Percentiles rank a stretch among this genome's conserved stretches.
Conservation (phyloP, 306 rosid species). For the Cercis canadensis region DNA sequence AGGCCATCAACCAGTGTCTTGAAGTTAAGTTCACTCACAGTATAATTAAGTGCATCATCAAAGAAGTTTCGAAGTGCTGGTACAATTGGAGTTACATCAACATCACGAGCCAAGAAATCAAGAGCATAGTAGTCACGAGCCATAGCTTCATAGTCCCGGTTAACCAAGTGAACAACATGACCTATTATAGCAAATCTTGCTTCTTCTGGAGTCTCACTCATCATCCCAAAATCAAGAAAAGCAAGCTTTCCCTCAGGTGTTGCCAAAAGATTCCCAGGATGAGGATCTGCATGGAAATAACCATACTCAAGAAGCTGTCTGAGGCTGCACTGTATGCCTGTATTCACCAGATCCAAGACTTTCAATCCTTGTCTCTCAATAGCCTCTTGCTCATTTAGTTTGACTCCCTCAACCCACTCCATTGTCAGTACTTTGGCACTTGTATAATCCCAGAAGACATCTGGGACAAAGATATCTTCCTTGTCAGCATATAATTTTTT, state of each 20-base stretch:
- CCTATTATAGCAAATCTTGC: slow-evolving; percentile 91
- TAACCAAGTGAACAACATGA: slow-evolving; percentile 97
- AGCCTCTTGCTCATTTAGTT: slow-evolving; percentile 87
- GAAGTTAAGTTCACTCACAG: slow-evolving; percentile 95
- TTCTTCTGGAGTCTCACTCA: slow-evolving; percentile 98
- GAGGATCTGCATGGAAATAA: slow-evolving; percentile 99
- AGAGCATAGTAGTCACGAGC: slow-evolving; percentile 93
- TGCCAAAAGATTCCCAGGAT: slow-evolving; percentile 98
- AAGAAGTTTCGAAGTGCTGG: slow-evolving; percentile 86
- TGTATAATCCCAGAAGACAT: slow-evolving; percentile 92
- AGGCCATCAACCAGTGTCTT: slow-evolving; percentile 93
- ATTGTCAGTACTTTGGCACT: slow-evolving; percentile 85
- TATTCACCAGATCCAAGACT: slow-evolving; percentile 80
- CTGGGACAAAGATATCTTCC: slow-evolving; percentile 84
- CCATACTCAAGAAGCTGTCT: slow-evolving; percentile 95
- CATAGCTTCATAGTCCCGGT: slow-evolving; percentile 98
- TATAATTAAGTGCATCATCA: slow-evolving; percentile 83
- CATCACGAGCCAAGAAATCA: slow-evolving; percentile 79
- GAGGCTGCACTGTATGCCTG: slow-evolving; percentile 94
- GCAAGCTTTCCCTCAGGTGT: slow-evolving; percentile 98
- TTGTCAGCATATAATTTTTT: slow-evolving; percentile 93
- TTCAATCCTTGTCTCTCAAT: slow-evolving; percentile 90
- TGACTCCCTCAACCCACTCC: slow-evolving; percentile 97
- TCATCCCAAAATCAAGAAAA: slow-evolving; percentile 97
- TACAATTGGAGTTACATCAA: slow-evolving; percentile 89